phyloP scores from a whole-genome alignment of 2,329 filamentous ascomycete species.

The Penicillium sumatraense region DNA sequence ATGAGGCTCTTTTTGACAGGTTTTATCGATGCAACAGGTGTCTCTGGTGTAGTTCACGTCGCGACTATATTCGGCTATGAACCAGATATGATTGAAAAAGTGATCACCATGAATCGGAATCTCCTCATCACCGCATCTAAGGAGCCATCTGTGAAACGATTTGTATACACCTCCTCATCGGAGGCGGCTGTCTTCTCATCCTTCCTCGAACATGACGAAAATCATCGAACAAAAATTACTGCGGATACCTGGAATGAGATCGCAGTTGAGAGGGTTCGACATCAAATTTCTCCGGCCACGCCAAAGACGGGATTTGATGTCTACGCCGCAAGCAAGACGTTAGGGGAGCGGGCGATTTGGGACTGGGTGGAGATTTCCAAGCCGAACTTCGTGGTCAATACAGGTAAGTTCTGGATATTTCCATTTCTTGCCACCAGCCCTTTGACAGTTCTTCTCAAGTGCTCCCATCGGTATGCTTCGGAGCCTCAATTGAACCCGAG shows the following conservation, averaged over 20 bases:
- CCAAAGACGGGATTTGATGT: constrained; percentile 4
- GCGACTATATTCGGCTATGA: neutral
- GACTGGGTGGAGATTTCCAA: neutral
- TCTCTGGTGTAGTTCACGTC: neutral
- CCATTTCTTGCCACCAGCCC: no score
- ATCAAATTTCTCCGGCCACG: neutral
- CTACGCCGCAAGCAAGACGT: constrained; percentile 1
- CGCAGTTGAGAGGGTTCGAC: neutral
- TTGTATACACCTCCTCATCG: neutral
- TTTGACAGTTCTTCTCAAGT: no score
- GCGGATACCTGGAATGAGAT: neutral
- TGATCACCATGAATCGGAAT: neutral
- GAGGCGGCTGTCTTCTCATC: neutral
- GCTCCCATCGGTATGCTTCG: neutral
- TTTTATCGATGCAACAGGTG: neutral
- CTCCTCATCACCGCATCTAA: neutral
- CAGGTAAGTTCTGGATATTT: no score
- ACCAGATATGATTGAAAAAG: neutral
- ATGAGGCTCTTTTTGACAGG: neutral
- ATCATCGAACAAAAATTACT: neutral
- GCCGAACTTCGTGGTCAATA: neutral
- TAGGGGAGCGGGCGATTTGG: constrained; percentile 1
- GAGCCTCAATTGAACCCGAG: neutral
- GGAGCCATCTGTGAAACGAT: neutral
- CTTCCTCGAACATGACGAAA: neutral